Base-by-base conservation (phyloP, 2,329 filamentous ascomycete genomes). In the Calonectria pteridis region DNA sequence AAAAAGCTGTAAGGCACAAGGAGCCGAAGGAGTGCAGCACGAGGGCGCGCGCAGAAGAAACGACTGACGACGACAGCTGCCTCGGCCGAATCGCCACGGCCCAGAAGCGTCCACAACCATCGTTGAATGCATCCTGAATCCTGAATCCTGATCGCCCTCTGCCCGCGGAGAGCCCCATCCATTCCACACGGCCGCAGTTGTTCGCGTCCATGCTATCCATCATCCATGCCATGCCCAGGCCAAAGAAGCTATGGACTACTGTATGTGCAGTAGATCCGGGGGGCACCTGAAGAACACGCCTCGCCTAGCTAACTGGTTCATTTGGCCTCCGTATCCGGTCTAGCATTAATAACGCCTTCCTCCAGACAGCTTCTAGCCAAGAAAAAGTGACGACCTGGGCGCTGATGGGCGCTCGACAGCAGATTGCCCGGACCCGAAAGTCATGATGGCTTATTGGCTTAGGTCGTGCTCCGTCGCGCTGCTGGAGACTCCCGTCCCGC, bases 401-500 rank as follows among this genome's bases (percentile, higher is more conserved):
- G 66, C 66, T 67, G 64, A 67, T 37, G 55, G 67, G 55, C 67
- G 55, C 59, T 49, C 46, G 43, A 58, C 43, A 63, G 37, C 40
- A 49, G n/a, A 66, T 35, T 37, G 46, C 43, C 46, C 43, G 31
- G 14, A 35, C 43, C 63, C 63, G 46, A 37, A 14, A 37, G 55
- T 37, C 31, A 33, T 23, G 31, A 33, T 23, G 33, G 55, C 55
- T 37, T 35, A 59, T 59, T 49, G 46, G 43, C 20, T 31, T 66
- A 49, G 46, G 20, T 35, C 13, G 63, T 49, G 63, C 63, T 51
- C 43, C 20, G 40, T 51, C 13, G 23, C 37, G 63, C 49, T 43
- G 51, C 50, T 71, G 69, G 69, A 66, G 50, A 67, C 68, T 71
- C 69, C 69, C 69, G 69, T 71, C 69, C 69, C 59, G 50, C 69